Conservation (phyloP, 2,329 filamentous ascomycete species). For the Aureobasidium sp. region DNA sequence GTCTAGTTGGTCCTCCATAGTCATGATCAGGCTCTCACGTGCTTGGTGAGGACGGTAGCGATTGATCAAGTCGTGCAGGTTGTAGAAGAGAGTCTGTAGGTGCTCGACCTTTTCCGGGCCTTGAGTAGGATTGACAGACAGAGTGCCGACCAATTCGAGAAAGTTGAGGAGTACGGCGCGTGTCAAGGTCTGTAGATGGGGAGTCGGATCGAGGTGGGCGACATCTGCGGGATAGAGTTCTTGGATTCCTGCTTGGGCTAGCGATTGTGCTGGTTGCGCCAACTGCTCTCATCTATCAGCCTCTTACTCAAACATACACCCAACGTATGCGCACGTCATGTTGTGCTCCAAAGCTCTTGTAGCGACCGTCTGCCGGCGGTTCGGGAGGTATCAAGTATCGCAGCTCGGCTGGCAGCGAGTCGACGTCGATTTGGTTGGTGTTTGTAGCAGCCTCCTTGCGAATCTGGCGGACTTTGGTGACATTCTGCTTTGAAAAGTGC, state of each 20-base stretch:
- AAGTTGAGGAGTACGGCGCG: constrained; percentile 86
- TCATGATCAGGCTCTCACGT: constrained; percentile 73
- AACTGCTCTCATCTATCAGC: constrained; percentile 30
- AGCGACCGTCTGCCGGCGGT: constrained; percentile 63
- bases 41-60: constrained; percentile 92
- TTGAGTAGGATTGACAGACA: constrained; percentile 57
- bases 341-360: constrained; percentile 64
- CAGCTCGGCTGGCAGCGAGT: constrained; percentile 61
- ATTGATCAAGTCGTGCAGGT: constrained; percentile 89
- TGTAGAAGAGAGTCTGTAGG: constrained; percentile 74
- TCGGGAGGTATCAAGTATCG: constrained; percentile 72
- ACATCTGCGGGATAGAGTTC: constrained; percentile 53
- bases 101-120: constrained; percentile 68
- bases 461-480: constrained; percentile 46
- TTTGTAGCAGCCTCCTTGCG: constrained; percentile 26
- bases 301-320: background rate
- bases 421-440: constrained; percentile 24
- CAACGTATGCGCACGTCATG: constrained; percentile 44
- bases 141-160: constrained; percentile 69
- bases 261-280: constrained; percentile 55
- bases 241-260: constrained; percentile 63
- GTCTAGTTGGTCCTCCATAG: constrained; percentile 81
- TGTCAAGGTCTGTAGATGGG: constrained; percentile 61
- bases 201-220: constrained; percentile 38
- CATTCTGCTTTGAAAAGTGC: constrained; percentile 72